Base-by-base conservation (phyloP, 495 filamentous ascomycete genomes). In the Neurospora pannonica region DNA sequence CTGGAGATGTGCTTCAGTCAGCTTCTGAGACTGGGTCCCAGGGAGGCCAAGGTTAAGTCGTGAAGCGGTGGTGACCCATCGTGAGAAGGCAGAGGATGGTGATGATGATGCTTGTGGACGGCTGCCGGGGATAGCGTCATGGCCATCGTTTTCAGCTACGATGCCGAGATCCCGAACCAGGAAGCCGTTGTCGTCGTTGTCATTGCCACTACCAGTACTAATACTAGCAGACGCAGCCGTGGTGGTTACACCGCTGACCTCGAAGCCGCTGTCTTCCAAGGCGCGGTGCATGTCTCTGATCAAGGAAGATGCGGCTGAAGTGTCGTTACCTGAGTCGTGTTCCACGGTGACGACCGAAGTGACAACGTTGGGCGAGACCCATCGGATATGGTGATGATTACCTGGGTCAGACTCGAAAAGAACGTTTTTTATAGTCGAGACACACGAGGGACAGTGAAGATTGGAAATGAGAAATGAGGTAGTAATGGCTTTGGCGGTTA, bases 361-460 rank as follows among this genome's bases (percentile, higher is more conserved):
- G 71, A 90, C 84, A 36, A 90, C 83, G 70, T 87, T 89, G 70
- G 87, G 84, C 70, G 88, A 89, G 9, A 90, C 83, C 83, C 85
- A 87, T 71, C 74, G 75, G 54, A 89, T 80, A 36, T 36, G 34
- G 5, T 36, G 6, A 39, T 75, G 75, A 34, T 80, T 83, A 19
- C n/a, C n/a, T n/a, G 80, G 75, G 17, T 84, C 83, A 8, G 83
- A 75, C 15, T 75, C 80, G 71, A 77, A 78, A 39, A 90, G 75
- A 75, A 81, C 82, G 60, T 83, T 77, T 77, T 87, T 83, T 79
- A 91, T 90, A 76, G 83, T 81, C 28, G 85, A 85, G 24, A 90
- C 85, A 75, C 89, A 91, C 70, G 88, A 87, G 38, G 88, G 86
- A 82, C 89, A 91, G 77, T 91, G 89, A 19, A 91, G 83, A 82